Percentiles rank a stretch among this genome's conserved stretches.
These are phyloP conservation scores for Scedosporium apiospermum DNA, from an alignment of 2,329 filamentous ascomycete species.

Conservation along the genomic window DNA sequence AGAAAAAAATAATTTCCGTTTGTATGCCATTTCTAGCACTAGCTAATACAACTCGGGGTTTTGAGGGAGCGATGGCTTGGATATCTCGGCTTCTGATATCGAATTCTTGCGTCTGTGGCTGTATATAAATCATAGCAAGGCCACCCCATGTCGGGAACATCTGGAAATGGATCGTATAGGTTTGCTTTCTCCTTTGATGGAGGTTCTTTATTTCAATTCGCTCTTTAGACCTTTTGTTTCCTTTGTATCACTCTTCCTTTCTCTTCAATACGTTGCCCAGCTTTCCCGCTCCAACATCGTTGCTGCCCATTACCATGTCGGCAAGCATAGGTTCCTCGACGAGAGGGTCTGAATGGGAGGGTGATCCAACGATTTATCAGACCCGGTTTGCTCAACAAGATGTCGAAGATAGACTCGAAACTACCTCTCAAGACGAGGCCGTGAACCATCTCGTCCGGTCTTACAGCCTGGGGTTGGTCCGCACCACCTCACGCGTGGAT, in stretches of 20 bases:
- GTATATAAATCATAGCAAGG: background rate
- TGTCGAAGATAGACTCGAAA: background rate
- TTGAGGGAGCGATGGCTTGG: background rate
- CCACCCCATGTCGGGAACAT: background rate
- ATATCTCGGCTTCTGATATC: background rate
- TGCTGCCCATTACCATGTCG: background rate
- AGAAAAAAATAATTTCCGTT: background rate
- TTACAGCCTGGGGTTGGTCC: conserved; percentile 12
- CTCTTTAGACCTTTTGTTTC: background rate
- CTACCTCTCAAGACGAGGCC: background rate
- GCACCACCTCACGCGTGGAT: conserved; percentile 7
- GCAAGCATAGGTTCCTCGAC: background rate
- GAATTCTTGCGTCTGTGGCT: background rate
- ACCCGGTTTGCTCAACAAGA: background rate
- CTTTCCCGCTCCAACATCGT: background rate
- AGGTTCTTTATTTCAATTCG: background rate
- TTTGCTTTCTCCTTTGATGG: background rate
- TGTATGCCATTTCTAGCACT: background rate
- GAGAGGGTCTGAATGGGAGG: background rate
- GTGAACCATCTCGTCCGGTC: conserved; percentile 8
- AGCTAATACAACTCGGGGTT: background rate
- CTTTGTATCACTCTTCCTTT: background rate
- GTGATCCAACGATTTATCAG: background rate
- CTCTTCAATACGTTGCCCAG: background rate
- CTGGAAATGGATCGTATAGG: no score